Percentiles rank a stretch among this genome's conserved stretches.
Conservation (phyloP, 768 basidiomycete genomes). For the Mycena chlorophos region DNA sequence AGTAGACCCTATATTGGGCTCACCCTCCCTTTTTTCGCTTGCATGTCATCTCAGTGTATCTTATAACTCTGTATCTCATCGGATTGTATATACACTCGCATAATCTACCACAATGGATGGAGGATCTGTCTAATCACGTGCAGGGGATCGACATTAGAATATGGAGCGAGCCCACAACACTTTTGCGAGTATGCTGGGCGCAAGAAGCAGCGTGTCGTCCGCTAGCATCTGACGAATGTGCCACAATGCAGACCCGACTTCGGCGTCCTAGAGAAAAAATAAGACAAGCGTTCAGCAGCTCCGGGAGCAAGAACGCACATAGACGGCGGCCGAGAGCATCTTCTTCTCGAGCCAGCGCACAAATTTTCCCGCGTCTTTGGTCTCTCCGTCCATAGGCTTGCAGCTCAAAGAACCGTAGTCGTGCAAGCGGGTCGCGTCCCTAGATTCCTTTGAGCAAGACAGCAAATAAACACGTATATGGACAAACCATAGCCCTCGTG, state of each 20-base stretch:
- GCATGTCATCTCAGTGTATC: too few species aligned
- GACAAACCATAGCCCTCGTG: not conserved
- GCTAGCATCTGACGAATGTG: constrained; percentile 25
- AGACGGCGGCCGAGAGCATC: constrained; percentile 4
- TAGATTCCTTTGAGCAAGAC: not conserved
- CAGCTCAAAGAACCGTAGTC: constrained; percentile 19
- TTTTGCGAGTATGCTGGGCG: constrained; percentile 3
- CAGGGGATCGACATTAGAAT: too few species aligned
- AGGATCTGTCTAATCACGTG: too few species aligned
- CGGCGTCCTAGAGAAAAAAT: constrained; percentile 6
- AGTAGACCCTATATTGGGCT: not conserved
- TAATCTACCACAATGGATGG: too few species aligned
- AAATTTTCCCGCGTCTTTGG: not conserved
- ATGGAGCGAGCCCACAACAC: not conserved
- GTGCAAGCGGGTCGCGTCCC: not conserved
- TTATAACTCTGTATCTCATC: too few species aligned
- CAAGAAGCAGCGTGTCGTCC: constrained; percentile 5
- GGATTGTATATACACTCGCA: too few species aligned
- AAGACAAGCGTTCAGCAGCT: not conserved
- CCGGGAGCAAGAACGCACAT: not conserved
- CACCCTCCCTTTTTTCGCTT: too few species aligned
- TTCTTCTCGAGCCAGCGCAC: constrained; percentile 6
- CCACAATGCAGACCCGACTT: constrained; percentile 17
- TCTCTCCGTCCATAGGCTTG: constrained; percentile 16
- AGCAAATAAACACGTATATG: not conserved